Conservation (phyloP, 805 yeast genomes). For the Hanseniaspora vineae region DNA sequence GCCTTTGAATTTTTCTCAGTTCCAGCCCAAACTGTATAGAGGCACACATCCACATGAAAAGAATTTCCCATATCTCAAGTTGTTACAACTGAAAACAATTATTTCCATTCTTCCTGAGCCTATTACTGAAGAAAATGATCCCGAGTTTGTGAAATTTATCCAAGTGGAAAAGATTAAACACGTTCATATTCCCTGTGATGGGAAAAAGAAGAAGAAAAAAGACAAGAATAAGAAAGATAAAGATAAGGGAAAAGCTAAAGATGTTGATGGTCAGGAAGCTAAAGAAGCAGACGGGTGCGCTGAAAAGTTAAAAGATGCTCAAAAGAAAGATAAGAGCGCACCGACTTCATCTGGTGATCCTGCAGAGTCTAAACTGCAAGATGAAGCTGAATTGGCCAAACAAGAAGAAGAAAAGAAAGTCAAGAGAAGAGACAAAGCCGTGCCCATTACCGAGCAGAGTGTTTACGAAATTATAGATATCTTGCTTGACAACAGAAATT, state of each 20-base stretch:
- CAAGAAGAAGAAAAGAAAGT: slow-evolving; percentile 29
- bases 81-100: slow-evolving; percentile 56
- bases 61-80: slow-evolving; percentile 53
- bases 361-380: not conserved
- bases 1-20: slow-evolving; percentile 64
- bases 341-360: not conserved
- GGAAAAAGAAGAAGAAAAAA: slow-evolving; percentile 14
- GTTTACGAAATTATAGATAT: slow-evolving; percentile 48
- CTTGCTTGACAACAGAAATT: slow-evolving; percentile 42
- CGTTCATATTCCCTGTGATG: slow-evolving; percentile 55
- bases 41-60: slow-evolving; percentile 80
- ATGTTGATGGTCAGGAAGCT: too few species aligned
- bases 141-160: slow-evolving; percentile 40
- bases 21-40: slow-evolving; percentile 59
- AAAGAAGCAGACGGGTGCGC: too few species aligned
- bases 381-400: too few species aligned
- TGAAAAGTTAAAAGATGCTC: not conserved
- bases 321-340: not conserved
- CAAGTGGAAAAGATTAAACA: slow-evolving; percentile 38
- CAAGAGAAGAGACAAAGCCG: slow-evolving; percentile 71
- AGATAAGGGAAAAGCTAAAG: slow-evolving; percentile 3
- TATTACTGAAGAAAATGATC: slow-evolving; percentile 40
- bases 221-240: slow-evolving; percentile 11
- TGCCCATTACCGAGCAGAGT: slow-evolving; percentile 59
- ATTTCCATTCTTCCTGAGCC: slow-evolving; percentile 73